Evolutionary conservation across 192 early-diverging fungal species (phyloP).

Genomic region (Mycoemilia scoparia): DNA sequence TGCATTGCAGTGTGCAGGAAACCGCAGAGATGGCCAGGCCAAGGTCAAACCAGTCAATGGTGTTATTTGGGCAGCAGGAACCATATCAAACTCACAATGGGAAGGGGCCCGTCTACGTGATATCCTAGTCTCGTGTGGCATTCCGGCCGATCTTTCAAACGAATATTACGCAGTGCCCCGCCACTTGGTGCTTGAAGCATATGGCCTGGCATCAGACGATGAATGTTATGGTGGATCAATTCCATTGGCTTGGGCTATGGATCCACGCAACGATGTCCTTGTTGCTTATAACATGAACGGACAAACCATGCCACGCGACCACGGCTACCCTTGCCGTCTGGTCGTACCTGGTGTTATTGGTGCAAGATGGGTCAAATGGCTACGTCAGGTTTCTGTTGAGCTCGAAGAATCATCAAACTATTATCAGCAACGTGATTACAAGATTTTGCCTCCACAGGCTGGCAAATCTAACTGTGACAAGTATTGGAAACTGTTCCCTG

Average conservation of each 20-base stretch:
- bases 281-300: conserved; percentile 74
- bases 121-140: conserved; percentile 43
- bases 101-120: conserved; percentile 58
- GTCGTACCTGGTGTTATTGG: conserved; percentile 81
- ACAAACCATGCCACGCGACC: conserved; percentile 48
- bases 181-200: conserved; percentile 44
- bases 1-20: conserved; percentile 70
- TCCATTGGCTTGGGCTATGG: conserved; percentile 40
- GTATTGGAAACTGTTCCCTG: conserved; percentile 27
- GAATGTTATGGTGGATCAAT: conserved; percentile 65
- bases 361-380: conserved; percentile 76
- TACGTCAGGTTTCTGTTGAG: conserved; percentile 37
- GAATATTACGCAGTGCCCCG: conserved; percentile 20
- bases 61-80: conserved; percentile 62
- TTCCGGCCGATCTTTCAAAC: conserved; percentile 29
- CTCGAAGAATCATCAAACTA: conserved; percentile 37
- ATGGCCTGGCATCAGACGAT: conserved; percentile 48
- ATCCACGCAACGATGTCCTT: conserved; percentile 47
- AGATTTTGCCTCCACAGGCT: conserved; percentile 61
- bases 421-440: conserved; percentile 72
- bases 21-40: conserved; percentile 62
- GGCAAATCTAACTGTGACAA: conserved; percentile 20
- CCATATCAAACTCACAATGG: conserved; percentile 64
- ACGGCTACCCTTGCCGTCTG: conserved; percentile 73
- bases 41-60: conserved; percentile 59